Evolutionary conservation across 208 protist genomes (phyloP).

Genomic region (Wallacemonas collosoma): DNA sequence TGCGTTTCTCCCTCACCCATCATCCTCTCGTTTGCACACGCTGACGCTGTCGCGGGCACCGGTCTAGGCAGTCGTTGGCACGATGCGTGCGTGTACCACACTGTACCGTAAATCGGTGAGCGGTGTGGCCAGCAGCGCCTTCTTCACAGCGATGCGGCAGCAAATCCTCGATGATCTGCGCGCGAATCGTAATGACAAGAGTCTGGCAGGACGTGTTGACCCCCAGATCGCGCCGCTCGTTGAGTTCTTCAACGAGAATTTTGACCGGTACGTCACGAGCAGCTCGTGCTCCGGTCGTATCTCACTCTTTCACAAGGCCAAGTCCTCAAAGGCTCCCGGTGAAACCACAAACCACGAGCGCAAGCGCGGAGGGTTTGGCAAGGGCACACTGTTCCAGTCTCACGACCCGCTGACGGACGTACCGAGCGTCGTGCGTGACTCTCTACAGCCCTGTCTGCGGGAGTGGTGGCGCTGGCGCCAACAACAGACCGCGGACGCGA

Average conservation of each 20-base stretch:
- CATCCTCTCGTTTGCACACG: no score
- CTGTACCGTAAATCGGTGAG: slow-evolving; percentile 24
- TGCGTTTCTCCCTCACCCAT: no score
- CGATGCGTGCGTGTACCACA: slow-evolving; percentile 12
- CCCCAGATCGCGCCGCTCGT: slow-evolving; percentile 53
- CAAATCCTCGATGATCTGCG: slow-evolving; percentile 56
- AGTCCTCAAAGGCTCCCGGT: slow-evolving; percentile 8
- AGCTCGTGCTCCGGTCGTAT: slow-evolving; percentile 78
- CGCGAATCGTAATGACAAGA: slow-evolving; percentile 71
- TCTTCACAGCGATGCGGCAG: slow-evolving; percentile 38
- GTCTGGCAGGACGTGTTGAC: slow-evolving; percentile 74
- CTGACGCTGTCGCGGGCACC: background rate
- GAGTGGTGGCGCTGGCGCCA: slow-evolving; percentile 51
- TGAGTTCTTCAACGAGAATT: slow-evolving; percentile 51
- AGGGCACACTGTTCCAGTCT: slow-evolving; percentile 66
- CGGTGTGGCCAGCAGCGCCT: slow-evolving; percentile 39
- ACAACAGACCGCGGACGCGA: slow-evolving; percentile 18
- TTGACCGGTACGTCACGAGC: slow-evolving; percentile 74
- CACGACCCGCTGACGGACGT: slow-evolving; percentile 62
- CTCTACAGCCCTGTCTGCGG: slow-evolving; percentile 41
- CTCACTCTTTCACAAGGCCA: slow-evolving; percentile 74
- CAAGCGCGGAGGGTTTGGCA: slow-evolving; percentile 70
- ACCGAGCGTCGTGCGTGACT: slow-evolving; percentile 13
- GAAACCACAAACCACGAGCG: slow-evolving; percentile 19
- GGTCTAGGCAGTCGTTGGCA: background rate